A percentile compares a stretch with the other conserved stretches of the same genome.
phyloP scores from a whole-genome alignment of 306 rosid species.

The Fragaria nilgerrensis region DNA sequence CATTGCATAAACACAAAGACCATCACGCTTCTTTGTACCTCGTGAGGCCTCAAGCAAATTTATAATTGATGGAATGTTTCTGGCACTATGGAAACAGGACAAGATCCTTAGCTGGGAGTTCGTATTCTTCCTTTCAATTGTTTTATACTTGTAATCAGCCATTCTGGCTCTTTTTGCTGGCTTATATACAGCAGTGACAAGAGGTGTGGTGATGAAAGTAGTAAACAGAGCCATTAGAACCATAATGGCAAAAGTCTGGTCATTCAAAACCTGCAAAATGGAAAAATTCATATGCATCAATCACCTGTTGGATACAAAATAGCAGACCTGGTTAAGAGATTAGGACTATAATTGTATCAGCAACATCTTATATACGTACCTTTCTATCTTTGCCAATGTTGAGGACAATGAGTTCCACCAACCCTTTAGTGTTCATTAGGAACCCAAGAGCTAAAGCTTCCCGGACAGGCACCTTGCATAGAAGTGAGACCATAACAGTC shows the following conservation, averaged over 20 bases:
- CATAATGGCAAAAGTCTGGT: constrained; percentile 89
- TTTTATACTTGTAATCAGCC: constrained; percentile 56
- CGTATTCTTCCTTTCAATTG: constrained; percentile 48
- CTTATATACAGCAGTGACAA: constrained; percentile 56
- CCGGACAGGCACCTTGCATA: constrained; percentile 52
- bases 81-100: constrained; percentile 60
- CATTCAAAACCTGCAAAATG: constrained; percentile 76
- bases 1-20: constrained; percentile 73
- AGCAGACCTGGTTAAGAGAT: neutral
- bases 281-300: constrained; percentile 2
- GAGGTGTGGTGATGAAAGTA: constrained; percentile 80
- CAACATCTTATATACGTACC: constrained; percentile 30
- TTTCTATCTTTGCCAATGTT: constrained; percentile 88
- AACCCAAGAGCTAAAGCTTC: constrained; percentile 77
- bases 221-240: constrained; percentile 89
- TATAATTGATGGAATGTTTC: constrained; percentile 66
- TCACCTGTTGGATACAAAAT: neutral
- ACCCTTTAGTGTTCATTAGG: constrained; percentile 85
- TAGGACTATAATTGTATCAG: neutral
- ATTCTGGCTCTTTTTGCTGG: constrained; percentile 47
- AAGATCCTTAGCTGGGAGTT: constrained; percentile 63
- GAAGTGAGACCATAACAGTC: constrained; percentile 52
- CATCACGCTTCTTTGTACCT: constrained; percentile 53
- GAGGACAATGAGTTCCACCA: constrained; percentile 90
- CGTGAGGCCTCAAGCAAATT: constrained; percentile 79